phyloP scores from a whole-genome alignment of 2,329 filamentous ascomycete species.

The Claviceps africana region DNA sequence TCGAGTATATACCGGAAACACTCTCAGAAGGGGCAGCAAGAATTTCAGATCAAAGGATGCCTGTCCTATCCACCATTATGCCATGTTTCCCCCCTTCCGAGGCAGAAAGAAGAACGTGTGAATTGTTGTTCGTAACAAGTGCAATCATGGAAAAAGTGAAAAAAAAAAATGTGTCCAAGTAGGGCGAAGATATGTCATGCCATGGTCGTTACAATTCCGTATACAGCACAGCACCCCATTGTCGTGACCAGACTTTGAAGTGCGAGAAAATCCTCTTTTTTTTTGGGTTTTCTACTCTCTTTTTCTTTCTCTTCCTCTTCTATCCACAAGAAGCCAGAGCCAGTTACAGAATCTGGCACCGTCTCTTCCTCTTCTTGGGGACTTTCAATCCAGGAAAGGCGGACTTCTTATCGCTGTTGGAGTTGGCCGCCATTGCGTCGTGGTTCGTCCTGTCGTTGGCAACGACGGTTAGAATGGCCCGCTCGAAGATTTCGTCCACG shows the following conservation, averaged over 20 bases:
- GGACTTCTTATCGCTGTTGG: slow-evolving; percentile 23
- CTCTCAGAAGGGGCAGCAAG: slow-evolving; percentile 1
- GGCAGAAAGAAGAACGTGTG: neutral
- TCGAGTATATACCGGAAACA: slow-evolving; percentile 8
- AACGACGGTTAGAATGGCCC: slow-evolving; percentile 80
- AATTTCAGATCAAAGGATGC: slow-evolving; percentile 1
- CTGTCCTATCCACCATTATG: slow-evolving; percentile 4
- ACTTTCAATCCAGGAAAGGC: slow-evolving; percentile 29
- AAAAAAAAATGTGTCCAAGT: slow-evolving; percentile 22
- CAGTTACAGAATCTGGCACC: slow-evolving; percentile 61
- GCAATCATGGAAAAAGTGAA: slow-evolving; percentile 19
- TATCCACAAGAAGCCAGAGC: neutral
- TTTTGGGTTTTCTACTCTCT: neutral
- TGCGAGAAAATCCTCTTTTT: neutral
- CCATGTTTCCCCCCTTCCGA: slow-evolving; percentile 2
- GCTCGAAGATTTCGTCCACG: slow-evolving; percentile 91
- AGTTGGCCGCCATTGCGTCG: slow-evolving; percentile 30
- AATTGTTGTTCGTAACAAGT: slow-evolving; percentile 13
- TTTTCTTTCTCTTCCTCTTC: too few species aligned
- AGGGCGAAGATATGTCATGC: slow-evolving; percentile 3
- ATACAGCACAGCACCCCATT: slow-evolving; percentile 6
- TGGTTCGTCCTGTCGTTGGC: slow-evolving; percentile 58
- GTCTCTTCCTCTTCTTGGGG: slow-evolving; percentile 70
- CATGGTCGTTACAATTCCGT: slow-evolving; percentile 26
- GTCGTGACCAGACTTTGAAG: neutral